phyloP scores from a whole-genome alignment of 78 protist species.

The Bigelowiella natans region DNA sequence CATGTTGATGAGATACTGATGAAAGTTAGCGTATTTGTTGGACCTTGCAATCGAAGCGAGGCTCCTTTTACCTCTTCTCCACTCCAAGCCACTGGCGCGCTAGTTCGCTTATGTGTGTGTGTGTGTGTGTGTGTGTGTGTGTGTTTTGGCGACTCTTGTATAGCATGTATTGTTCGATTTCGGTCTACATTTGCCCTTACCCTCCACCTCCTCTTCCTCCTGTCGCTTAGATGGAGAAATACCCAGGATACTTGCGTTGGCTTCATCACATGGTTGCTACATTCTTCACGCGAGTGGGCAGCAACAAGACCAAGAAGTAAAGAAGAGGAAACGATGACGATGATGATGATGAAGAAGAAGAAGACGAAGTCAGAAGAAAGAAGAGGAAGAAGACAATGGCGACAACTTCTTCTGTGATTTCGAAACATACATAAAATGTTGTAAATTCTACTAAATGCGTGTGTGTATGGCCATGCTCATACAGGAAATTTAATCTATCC shows the following conservation, averaged over 20 bases:
- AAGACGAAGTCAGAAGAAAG: no score
- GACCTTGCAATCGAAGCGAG: no score
- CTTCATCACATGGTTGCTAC: neutral
- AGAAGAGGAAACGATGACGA: no score
- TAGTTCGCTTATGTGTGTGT: neutral
- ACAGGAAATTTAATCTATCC: no score
- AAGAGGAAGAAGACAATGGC: no score
- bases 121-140: neutral
- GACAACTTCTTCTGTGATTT: no score
- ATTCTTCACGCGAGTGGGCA: neutral
- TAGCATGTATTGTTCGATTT: neutral
- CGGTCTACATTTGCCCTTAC: neutral
- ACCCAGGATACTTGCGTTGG: neutral
- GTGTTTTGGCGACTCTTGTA: neutral
- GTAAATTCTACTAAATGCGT: no score
- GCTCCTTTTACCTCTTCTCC: no score
- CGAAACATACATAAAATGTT: no score
- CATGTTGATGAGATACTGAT: neutral
- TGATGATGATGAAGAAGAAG: no score
- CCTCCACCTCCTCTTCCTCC: neutral
- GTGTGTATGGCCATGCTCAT: no score
- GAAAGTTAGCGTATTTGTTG: neutral
- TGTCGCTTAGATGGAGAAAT: neutral
- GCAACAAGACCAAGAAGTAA: neutral
- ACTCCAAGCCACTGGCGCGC: no score